Evolutionary conservation across 257 asterid species (phyloP).

Genomic region (Lavandula angustifolia): DNA sequence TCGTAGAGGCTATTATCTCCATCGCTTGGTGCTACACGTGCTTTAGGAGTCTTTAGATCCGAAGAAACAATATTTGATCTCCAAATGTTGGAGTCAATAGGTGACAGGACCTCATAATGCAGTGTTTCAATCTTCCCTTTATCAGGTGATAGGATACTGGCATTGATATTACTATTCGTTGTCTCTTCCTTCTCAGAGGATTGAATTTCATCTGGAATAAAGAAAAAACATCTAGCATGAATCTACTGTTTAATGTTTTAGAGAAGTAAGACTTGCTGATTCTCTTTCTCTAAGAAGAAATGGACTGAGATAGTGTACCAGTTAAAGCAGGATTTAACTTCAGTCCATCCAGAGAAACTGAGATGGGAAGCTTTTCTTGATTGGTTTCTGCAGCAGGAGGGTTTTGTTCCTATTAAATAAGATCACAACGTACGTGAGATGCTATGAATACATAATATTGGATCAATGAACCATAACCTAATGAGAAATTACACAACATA

Average conservation of each 20-base stretch:
- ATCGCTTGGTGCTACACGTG: slow-evolving; percentile 10
- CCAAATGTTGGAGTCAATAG: slow-evolving; percentile 51
- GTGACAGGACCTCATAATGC: slow-evolving; percentile 54
- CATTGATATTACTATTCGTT: slow-evolving; percentile 2
- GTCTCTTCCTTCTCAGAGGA: slow-evolving; percentile 32
- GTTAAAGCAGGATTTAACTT: slow-evolving; percentile 26
- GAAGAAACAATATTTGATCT: slow-evolving; percentile 26
- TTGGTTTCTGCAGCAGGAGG: slow-evolving; percentile 37
- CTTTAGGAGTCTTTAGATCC: slow-evolving; percentile 54
- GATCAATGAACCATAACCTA: background rate
- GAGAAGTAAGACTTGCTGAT: background rate
- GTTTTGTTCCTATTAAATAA: slow-evolving; percentile 43
- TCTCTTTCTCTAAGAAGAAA: slow-evolving; percentile 5
- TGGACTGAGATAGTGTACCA: slow-evolving; percentile 29
- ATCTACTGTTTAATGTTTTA: background rate
- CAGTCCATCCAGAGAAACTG: slow-evolving; percentile 31
- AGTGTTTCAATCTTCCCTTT: slow-evolving; percentile 34
- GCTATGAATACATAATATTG: background rate
- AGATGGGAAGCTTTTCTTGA: slow-evolving; percentile 34
- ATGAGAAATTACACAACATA: background rate
- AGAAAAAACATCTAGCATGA: slow-evolving; percentile 1
- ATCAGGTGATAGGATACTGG: slow-evolving; percentile 29
- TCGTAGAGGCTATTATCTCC: slow-evolving; percentile 39
- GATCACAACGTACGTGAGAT: background rate
- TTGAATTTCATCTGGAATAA: slow-evolving; percentile 40